Evolutionary conservation across 2,329 filamentous ascomycete genomes (phyloP).

Genomic region (Fusarium mangiferae): DNA sequence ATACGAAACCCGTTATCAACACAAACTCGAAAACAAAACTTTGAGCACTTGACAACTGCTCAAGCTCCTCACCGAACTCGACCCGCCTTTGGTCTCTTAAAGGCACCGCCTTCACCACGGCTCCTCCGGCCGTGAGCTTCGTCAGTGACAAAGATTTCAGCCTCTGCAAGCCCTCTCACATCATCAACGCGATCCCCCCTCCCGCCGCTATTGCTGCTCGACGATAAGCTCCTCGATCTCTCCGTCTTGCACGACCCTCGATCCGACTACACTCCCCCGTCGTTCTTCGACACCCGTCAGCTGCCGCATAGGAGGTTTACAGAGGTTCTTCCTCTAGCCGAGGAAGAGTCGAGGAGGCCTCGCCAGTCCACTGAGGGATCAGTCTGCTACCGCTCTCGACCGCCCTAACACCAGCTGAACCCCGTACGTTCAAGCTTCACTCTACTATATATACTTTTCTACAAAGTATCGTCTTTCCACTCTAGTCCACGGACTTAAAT

Average conservation of each 20-base stretch:
- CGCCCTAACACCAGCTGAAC: conserved; percentile 79
- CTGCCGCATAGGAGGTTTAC: conserved; percentile 99
- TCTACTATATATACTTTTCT: conserved; percentile 7
- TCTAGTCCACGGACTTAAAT: conserved; percentile 7
- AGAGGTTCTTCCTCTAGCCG: conserved; percentile 98
- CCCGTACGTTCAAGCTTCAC: conserved; percentile 36
- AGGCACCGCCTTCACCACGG: conserved; percentile 70
- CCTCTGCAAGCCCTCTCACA: conserved; percentile 71
- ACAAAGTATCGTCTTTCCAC: not conserved
- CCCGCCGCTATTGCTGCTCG: conserved; percentile 61
- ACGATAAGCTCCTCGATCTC: conserved; percentile 62
- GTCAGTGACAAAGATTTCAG: conserved; percentile 77
- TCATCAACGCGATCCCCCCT: conserved; percentile 73
- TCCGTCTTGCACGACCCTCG: conserved; percentile 61
- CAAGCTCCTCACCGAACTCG: conserved; percentile 26
- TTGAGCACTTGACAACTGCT: conserved; percentile 20
- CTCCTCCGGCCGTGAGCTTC: conserved; percentile 69
- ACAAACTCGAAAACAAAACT: not conserved
- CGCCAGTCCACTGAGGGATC: conserved; percentile 90
- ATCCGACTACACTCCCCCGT: conserved; percentile 60
- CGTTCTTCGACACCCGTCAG: conserved; percentile 75
- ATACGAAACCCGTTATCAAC: not conserved
- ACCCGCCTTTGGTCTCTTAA: conserved; percentile 75
- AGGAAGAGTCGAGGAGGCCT: conserved; percentile 99
- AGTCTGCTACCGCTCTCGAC: conserved; percentile 94